phyloP scores from a whole-genome alignment of 1,139 yeast species.

The Pneumocystis wakefieldiae region DNA sequence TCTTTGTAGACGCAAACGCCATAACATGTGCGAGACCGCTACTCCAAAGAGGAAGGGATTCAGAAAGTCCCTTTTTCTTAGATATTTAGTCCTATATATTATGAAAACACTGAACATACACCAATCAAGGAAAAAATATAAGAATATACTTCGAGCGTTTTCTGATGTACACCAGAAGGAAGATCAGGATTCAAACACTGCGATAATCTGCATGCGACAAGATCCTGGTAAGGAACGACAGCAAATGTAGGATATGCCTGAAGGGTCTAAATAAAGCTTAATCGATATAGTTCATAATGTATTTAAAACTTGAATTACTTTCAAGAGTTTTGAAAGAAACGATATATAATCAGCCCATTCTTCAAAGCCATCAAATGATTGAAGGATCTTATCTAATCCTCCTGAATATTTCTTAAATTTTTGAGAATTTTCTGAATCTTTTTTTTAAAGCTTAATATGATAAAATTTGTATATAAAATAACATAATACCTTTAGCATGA shows the following conservation, averaged over 20 bases:
- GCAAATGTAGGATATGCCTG: conserved; percentile 17
- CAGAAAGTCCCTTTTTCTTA: conserved; percentile 26
- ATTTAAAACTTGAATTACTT: conserved; percentile 23
- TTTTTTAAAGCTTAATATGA: not conserved
- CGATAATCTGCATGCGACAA: conserved; percentile 28
- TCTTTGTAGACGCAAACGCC: conserved; percentile 75
- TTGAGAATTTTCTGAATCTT: conserved; percentile 22
- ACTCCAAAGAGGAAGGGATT: conserved; percentile 54
- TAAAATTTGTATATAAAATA: not conserved
- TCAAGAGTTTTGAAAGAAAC: conserved; percentile 60
- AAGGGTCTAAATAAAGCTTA: conserved; percentile 13
- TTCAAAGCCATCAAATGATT: conserved; percentile 66
- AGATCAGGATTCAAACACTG: conserved; percentile 61
- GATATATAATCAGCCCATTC: conserved; percentile 99
- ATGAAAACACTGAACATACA: conserved; percentile 3
- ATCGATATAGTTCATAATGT: not conserved
- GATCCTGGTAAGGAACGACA: conserved; percentile 34
- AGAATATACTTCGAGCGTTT: conserved; percentile 63
- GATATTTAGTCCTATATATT: not conserved
- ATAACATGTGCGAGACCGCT: conserved; percentile 80
- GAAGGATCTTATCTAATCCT: conserved; percentile 57
- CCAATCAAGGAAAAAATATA: conserved; percentile 51
- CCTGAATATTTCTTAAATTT: conserved; percentile 55
- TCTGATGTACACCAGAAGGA: conserved; percentile 93
- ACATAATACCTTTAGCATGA: not conserved